Evolutionary conservation across 306 rosid genomes (phyloP).

Genomic region (Castanea mollissima): DNA sequence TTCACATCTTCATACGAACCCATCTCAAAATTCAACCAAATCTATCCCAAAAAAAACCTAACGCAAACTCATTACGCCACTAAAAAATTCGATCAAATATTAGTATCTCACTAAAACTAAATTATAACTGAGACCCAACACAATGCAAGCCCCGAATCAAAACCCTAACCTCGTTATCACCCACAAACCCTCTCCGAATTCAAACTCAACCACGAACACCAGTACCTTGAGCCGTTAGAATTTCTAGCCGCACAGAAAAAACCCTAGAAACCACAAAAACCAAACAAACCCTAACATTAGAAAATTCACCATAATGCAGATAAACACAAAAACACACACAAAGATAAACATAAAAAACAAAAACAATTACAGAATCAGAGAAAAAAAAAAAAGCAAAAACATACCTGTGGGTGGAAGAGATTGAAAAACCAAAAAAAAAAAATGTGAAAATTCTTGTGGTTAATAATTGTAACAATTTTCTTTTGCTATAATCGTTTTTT

Average conservation of each 20-base stretch:
- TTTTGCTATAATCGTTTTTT: neutral
- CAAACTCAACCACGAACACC: slow-evolving; percentile 13
- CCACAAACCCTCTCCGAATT: slow-evolving; percentile 12
- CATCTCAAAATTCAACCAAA: slow-evolving; percentile 44
- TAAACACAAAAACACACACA: slow-evolving; percentile 8
- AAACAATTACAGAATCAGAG: slow-evolving; percentile 9
- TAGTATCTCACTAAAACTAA: slow-evolving; percentile 6
- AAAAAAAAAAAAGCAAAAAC: neutral
- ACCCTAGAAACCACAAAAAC: slow-evolving; percentile 60
- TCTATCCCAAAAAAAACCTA: slow-evolving; percentile 23
- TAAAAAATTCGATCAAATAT: slow-evolving; percentile 8
- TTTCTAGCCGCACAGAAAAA: slow-evolving; percentile 31
- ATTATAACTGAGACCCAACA: slow-evolving; percentile 14
- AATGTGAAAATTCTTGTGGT: slow-evolving; percentile 6
- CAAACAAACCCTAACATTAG: slow-evolving; percentile 25
- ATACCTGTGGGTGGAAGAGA: slow-evolving; percentile 35
- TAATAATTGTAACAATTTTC: slow-evolving; percentile 4
- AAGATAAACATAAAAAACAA: slow-evolving; percentile 1
- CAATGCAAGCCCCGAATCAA: slow-evolving; percentile 37
- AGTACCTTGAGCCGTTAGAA: slow-evolving; percentile 30
- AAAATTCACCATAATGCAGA: slow-evolving; percentile 45
- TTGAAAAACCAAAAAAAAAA: slow-evolving; percentile 20
- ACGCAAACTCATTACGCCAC: slow-evolving; percentile 29
- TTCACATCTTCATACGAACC: slow-evolving; percentile 68
- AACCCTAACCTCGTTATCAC: slow-evolving; percentile 14